phyloP scores from a whole-genome alignment of 208 protist species.

The Phytomonas sp. region DNA sequence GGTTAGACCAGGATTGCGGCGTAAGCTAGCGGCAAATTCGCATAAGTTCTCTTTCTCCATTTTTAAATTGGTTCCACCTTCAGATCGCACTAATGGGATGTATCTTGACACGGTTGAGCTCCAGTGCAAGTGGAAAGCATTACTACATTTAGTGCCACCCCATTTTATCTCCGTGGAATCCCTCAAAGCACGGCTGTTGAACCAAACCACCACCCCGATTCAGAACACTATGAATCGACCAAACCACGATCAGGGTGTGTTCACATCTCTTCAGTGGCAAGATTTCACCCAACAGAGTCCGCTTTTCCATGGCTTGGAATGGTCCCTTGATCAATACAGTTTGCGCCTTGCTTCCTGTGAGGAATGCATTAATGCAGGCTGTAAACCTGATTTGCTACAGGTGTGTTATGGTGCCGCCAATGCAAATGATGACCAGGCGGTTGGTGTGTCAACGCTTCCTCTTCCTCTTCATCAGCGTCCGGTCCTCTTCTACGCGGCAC shows the following conservation, averaged over 20 bases:
- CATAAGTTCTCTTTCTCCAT: background rate
- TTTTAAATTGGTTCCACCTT: background rate
- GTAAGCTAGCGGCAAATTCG: background rate
- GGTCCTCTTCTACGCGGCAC: background rate
- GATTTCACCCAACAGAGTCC: background rate
- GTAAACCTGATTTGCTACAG: background rate
- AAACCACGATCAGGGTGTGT: background rate
- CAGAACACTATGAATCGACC: background rate
- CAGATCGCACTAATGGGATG: background rate
- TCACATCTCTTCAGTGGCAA: background rate
- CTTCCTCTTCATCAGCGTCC: background rate
- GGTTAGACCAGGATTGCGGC: slow-evolving; percentile 1
- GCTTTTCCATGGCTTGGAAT: background rate
- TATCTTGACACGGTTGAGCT: background rate
- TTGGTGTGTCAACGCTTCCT: background rate
- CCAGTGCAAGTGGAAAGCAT: background rate
- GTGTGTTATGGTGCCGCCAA: background rate
- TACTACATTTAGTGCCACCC: background rate
- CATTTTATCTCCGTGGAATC: background rate
- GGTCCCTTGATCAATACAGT: background rate
- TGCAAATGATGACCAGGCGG: background rate
- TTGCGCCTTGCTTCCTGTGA: background rate
- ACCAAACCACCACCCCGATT: background rate
- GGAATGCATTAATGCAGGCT: background rate
- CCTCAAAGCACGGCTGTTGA: background rate